Percentiles rank a stretch among this genome's conserved stretches.
phyloP scores from a whole-genome alignment of 139 green algal species.

The Chlorella sp. region DNA sequence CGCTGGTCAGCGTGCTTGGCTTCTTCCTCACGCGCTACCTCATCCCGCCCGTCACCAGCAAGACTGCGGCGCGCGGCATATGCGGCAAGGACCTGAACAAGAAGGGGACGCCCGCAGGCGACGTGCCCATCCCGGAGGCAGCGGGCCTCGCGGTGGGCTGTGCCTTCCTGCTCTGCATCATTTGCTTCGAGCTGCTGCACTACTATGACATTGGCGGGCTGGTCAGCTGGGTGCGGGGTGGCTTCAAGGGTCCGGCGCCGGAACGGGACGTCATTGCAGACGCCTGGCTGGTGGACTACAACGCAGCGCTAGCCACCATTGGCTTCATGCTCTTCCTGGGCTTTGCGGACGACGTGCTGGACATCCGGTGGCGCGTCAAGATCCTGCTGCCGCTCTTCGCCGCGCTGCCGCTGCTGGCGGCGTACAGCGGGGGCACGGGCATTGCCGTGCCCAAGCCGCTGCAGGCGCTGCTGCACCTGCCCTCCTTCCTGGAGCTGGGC shows the following conservation, averaged over 20 bases:
- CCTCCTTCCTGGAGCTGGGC: conserved; percentile 74
- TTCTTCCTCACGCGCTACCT: conserved; percentile 60
- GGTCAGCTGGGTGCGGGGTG: conserved; percentile 24
- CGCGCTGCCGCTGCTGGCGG: conserved; percentile 81
- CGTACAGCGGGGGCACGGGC: conserved; percentile 77
- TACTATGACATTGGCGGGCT: conserved; percentile 67
- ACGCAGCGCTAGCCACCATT: conserved; percentile 91
- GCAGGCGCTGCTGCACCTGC: conserved; percentile 30
- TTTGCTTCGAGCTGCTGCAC: conserved; percentile 89
- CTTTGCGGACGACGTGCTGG: conserved; percentile 98
- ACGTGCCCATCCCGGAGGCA: conserved; percentile 80
- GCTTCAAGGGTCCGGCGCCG: conserved; percentile 19
- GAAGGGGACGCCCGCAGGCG: conserved; percentile 67
- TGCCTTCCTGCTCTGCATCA: conserved; percentile 87
- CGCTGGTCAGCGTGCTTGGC: conserved; percentile 49
- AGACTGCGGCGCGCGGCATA: conserved; percentile 48
- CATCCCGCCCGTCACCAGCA: conserved; percentile 46
- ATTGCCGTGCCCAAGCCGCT: conserved; percentile 77
- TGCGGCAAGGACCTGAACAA: conserved; percentile 91
- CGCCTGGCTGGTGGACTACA: conserved; percentile 96
- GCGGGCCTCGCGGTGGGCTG: conserved; percentile 82
- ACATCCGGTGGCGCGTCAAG: conserved; percentile 97
- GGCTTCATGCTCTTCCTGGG: conserved; percentile 98
- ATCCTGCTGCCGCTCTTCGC: conserved; percentile 86
- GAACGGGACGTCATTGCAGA: conserved; percentile 36